Base-by-base conservation (phyloP, 345 rosid species). In the Gossypium australe region DNA sequence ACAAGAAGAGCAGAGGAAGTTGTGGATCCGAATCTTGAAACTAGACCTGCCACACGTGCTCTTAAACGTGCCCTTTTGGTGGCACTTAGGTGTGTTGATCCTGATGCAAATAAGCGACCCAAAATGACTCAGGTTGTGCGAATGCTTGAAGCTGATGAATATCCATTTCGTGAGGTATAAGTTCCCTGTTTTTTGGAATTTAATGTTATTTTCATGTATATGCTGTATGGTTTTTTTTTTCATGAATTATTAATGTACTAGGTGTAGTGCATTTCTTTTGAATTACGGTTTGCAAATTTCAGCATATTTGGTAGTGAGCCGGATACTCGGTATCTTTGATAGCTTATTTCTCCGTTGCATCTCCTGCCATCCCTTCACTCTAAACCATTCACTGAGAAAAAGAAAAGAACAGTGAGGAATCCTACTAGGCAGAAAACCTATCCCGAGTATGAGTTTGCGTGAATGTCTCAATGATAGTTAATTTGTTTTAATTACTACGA, bases 1-100 rank as follows among this genome's bases (percentile, higher is more conserved):
- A 89, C 91, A 68, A 89, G 92, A 85, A 87, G 94, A 85, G 91
- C 94, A 5, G 97, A 94, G 83, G 98, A 94, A 85, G 97, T 94
- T 18, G 88, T 87, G 76, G 98, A 94, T 77, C 90, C 90, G 24
- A 87, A 68, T 66, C 88, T 92, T 67, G 97, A 91, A 84, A 86
- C 81, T 74, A 91, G 85, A 76, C 98, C 97, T 1, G 20, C 89
- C 61, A 91, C 87, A 2, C 87, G 90, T 63, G 94, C 90, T 41
- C 67, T 94, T 69, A 94, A 94, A 75, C 90, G 89, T 47, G 82
- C 92, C 55, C 97, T 92, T 75, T 70, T 94, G 75, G 95, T 89
- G 58, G 89, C 95, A 34, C 91, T 94, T 60, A 87, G 92, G 75
- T 94, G 98, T 71, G 95, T 94, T 69, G 98, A 94, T 80, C 97